Conservation (phyloP, 1,139 yeast species). For the Tardiomyces digboiensis region DNA sequence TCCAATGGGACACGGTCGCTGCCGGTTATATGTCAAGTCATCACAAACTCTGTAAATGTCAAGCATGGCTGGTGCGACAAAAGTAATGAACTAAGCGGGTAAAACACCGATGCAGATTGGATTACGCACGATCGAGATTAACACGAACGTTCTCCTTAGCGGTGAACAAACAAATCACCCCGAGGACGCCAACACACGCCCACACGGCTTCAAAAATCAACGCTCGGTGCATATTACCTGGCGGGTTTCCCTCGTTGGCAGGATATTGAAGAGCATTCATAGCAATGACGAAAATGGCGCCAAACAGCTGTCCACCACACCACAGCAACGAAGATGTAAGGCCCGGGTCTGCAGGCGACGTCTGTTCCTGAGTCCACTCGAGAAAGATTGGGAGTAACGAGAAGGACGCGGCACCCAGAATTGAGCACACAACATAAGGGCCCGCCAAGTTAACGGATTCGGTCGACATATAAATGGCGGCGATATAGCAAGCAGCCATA, state of each 20-base stretch:
- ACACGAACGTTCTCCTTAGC: slow-evolving; percentile 13
- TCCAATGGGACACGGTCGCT: too few relatives aligned
- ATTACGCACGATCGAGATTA: slow-evolving; percentile 14
- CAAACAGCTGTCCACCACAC: slow-evolving; percentile 27
- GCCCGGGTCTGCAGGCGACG: slow-evolving; percentile 26
- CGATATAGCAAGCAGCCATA: slow-evolving; percentile 23
- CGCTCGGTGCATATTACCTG: slow-evolving; percentile 25
- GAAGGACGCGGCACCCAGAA: slow-evolving; percentile 27
- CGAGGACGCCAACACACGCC: slow-evolving; percentile 20
- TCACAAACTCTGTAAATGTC: too few relatives aligned
- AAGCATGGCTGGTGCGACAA: too few relatives aligned
- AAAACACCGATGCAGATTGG: too few relatives aligned
- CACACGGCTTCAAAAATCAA: slow-evolving; percentile 26
- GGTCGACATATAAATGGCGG: slow-evolving; percentile 25
- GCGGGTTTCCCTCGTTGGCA: slow-evolving; percentile 21
- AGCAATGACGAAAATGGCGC: slow-evolving; percentile 25
- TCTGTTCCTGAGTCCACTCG: slow-evolving; percentile 28
- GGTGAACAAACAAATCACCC: slow-evolving; percentile 13
- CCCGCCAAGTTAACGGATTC: slow-evolving; percentile 19
- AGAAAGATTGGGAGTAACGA: slow-evolving; percentile 25
- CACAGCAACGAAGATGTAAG: slow-evolving; percentile 24
- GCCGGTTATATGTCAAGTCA: too few relatives aligned
- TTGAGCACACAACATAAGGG: slow-evolving; percentile 25
- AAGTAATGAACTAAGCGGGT: too few relatives aligned
- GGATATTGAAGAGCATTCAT: slow-evolving; percentile 25